These are phyloP conservation scores for Monosporascus sp. DNA, from an alignment of 2,329 filamentous ascomycete species.

Conservation along the genomic window DNA sequence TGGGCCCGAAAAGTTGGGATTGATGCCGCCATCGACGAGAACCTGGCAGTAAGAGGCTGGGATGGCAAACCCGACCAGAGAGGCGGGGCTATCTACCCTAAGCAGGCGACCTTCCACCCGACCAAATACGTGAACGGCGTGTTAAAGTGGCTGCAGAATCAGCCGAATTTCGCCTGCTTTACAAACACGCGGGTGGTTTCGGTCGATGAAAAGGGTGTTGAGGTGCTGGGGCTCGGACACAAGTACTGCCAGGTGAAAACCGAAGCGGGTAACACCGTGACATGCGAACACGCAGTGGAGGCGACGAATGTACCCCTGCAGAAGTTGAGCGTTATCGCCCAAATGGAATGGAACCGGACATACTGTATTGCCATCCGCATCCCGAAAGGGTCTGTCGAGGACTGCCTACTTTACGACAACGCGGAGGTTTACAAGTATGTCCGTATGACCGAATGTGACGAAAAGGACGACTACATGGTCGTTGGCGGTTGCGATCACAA, in stretches of 20 bases:
- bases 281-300: slow-evolving; percentile 44
- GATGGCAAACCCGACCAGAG: slow-evolving; percentile 44
- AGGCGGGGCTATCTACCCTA: slow-evolving; percentile 39
- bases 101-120: slow-evolving; percentile 52
- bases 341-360: slow-evolving; percentile 49
- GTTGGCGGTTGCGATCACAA: slow-evolving; percentile 55
- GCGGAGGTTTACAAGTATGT: slow-evolving; percentile 52
- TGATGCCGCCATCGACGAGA: slow-evolving; percentile 35
- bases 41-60: slow-evolving; percentile 46
- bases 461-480: slow-evolving; percentile 49
- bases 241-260: slow-evolving; percentile 44
- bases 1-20: slow-evolving; percentile 39
- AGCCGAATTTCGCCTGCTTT: slow-evolving; percentile 49
- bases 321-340: slow-evolving; percentile 46
- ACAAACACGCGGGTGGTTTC: slow-evolving; percentile 44
- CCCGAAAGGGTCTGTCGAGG: slow-evolving; percentile 46
- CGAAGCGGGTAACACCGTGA: slow-evolving; percentile 39
- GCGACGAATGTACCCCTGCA: slow-evolving; percentile 52
- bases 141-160: slow-evolving; percentile 43
- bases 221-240: slow-evolving; percentile 37
- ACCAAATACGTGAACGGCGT: slow-evolving; percentile 51
- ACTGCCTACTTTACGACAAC: slow-evolving; percentile 51
- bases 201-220: slow-evolving; percentile 43
- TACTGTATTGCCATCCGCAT: slow-evolving; percentile 53
- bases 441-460: slow-evolving; percentile 47